Evolutionary conservation across 768 basidiomycete species (phyloP), one percentile per base, ranked within the genome.

Genomic region (Lactarius vividus): DNA sequence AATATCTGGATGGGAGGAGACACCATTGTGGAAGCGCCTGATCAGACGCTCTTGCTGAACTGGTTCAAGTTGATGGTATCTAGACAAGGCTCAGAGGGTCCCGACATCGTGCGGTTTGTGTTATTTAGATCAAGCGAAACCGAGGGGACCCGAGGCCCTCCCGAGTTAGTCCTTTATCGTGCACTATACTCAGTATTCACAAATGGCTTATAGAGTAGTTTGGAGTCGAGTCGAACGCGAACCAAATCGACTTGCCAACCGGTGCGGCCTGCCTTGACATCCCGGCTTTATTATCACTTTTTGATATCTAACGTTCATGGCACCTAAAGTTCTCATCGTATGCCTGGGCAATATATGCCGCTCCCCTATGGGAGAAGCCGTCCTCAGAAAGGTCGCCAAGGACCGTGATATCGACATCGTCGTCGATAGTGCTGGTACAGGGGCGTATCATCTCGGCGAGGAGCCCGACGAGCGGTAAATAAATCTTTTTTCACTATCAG

Each of bases 361-460:
- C 39, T 94, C 92, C 28, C 94, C 94, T 0, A 92, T 96, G 86
- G 94, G 93, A 35, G 92, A 95, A 77, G 94, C 93, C 2, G 91
- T 96, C 28, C 81, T 96, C 35, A 81, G 78, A 66, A 82, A 92
- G 61, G 82, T 86, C 64, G 91, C 89, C 10, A 76, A 80, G 57
- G 82, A 86, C 71, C 85, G 90, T 39, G 85, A 85, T 15, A 72
- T 92, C 46, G 82, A 88, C 57, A 80, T 95, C 67, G 72, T 75
- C 15, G 89, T 95, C 35, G 92, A 95, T 71, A 93, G 91, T 59
- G 90, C 89, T 70, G 94, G 94, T 1, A 96, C 93, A 1, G 87
- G 85, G 11, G 88, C 84, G 16, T 96, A 94, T 75, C 94, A 97
- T 71, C 75, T 87, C 40, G 92, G 89, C 2, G 90, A 95, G 57